Percentiles rank a stretch among this genome's conserved stretches.
phyloP scores from a whole-genome alignment of 78 protist genomes.

The Dictyostelium capitatum region DNA sequence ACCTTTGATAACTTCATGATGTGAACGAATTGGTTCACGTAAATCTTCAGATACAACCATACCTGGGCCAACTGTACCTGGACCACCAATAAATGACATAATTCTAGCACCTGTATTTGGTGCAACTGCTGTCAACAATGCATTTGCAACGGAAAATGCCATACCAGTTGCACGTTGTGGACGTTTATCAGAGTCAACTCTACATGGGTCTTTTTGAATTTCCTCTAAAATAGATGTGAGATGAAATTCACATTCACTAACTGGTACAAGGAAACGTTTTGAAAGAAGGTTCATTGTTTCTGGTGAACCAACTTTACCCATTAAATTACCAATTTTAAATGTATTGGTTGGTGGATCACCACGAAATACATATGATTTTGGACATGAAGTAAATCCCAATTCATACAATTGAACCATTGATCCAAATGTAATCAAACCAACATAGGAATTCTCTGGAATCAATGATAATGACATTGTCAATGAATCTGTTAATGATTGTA shows the following conservation, averaged over 20 bases:
- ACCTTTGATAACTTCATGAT: slow-evolving; percentile 91
- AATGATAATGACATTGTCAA: slow-evolving; percentile 91
- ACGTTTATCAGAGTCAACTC: slow-evolving; percentile 89
- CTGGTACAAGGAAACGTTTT: slow-evolving; percentile 92
- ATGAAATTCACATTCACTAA: slow-evolving; percentile 91
- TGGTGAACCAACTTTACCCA: slow-evolving; percentile 57
- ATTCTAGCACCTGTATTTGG: slow-evolving; percentile 93
- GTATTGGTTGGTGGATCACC: slow-evolving; percentile 82
- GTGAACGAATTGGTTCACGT: slow-evolving; percentile 93
- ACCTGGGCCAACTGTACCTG: slow-evolving; percentile 97
- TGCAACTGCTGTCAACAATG: slow-evolving; percentile 86
- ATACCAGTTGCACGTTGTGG: slow-evolving; percentile 95
- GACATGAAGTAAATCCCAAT: slow-evolving; percentile 83
- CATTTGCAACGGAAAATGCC: slow-evolving; percentile 95
- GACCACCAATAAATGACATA: slow-evolving; percentile 96
- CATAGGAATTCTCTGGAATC: slow-evolving; percentile 92
- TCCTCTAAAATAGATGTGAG: slow-evolving; percentile 94
- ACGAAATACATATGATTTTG: slow-evolving; percentile 95
- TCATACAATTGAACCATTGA: slow-evolving; percentile 94
- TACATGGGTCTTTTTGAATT: slow-evolving; percentile 96
- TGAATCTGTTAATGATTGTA: slow-evolving; percentile 91
- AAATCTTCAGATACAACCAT: slow-evolving; percentile 78
- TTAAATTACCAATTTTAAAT: slow-evolving; percentile 37
- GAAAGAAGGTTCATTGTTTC: slow-evolving; percentile 32
- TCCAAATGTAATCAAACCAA: slow-evolving; percentile 98